Conservation (phyloP, 257 asterid genomes). For the Capsicum baccatum region DNA sequence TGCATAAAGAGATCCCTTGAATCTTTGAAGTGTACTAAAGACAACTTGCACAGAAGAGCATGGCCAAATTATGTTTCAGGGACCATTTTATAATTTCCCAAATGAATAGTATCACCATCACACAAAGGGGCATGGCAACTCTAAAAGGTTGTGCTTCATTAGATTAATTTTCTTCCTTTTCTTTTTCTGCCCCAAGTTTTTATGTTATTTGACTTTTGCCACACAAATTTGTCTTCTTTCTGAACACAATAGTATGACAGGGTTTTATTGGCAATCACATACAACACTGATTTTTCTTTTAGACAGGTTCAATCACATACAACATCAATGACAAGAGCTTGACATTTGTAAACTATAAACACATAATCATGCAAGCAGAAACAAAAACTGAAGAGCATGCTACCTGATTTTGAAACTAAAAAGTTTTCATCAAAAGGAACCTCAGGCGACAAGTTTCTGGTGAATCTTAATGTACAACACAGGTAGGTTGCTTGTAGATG, state of each 20-base stretch:
- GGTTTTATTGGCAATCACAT: slow-evolving; percentile 6
- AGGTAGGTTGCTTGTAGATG: not conserved
- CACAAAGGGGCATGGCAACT: not conserved
- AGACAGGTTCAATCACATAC: not conserved
- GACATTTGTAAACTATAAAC: slow-evolving; percentile 9
- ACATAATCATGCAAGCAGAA: not conserved
- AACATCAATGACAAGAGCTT: slow-evolving; percentile 4
- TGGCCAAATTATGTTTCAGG: slow-evolving; percentile 15
- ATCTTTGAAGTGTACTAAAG: not conserved
- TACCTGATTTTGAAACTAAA: not conserved
- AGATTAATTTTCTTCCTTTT: not conserved
- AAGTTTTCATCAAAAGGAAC: not conserved
- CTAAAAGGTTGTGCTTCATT: slow-evolving; percentile 14
- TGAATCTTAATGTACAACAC: not conserved
- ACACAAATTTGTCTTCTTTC: slow-evolving; percentile 11
- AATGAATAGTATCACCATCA: not conserved
- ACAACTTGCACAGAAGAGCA: not conserved
- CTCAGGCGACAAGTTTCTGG: not conserved
- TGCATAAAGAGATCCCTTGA: not conserved
- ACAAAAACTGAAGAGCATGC: not conserved
- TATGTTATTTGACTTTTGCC: not conserved
- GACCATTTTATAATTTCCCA: slow-evolving; percentile 14
- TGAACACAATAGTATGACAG: not conserved
- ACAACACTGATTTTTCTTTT: not conserved
- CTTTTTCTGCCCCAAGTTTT: not conserved